These are phyloP conservation scores for Amylocarpus encephaloides DNA, from an alignment of 2,329 filamentous ascomycete species.

Conservation along the genomic window DNA sequence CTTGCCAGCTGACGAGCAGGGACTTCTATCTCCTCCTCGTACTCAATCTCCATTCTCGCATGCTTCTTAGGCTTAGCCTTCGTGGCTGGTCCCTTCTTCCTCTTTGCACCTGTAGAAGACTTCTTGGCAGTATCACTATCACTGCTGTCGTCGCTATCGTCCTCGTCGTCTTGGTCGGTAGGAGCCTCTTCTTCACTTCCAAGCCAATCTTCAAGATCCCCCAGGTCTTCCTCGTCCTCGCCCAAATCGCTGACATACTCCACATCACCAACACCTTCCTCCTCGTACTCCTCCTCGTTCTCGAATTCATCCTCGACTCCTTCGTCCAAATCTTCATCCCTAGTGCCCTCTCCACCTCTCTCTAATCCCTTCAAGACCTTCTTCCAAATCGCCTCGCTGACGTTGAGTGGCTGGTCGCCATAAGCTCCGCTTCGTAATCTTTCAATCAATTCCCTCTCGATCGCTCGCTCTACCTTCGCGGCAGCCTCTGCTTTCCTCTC, in stretches of 20 bases:
- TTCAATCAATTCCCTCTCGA: slow-evolving; percentile 92
- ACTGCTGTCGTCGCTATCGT: slow-evolving; percentile 47
- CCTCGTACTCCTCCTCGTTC: slow-evolving; percentile 35
- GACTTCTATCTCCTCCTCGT: slow-evolving; percentile 61
- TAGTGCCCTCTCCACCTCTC: slow-evolving; percentile 71
- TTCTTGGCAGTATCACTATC: slow-evolving; percentile 51
- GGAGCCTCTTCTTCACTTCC: slow-evolving; percentile 54
- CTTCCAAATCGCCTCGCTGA: slow-evolving; percentile 94
- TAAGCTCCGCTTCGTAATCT: slow-evolving; percentile 87
- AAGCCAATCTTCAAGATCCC: slow-evolving; percentile 87
- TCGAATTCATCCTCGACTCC: slow-evolving; percentile 61
- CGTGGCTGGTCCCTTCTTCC: slow-evolving; percentile 26
- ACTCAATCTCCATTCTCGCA: slow-evolving; percentile 61
- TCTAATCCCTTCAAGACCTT: slow-evolving; percentile 90
- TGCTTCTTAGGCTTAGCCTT: slow-evolving; percentile 38
- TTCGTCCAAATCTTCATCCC: slow-evolving; percentile 84
- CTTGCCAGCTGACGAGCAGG: slow-evolving; percentile 26
- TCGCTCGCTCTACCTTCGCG: slow-evolving; percentile 91
- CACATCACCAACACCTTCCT: slow-evolving; percentile 64
- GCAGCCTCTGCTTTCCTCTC: slow-evolving; percentile 73
- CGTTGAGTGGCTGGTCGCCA: slow-evolving; percentile 89
- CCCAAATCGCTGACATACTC: slow-evolving; percentile 93
- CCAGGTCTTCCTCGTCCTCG: slow-evolving; percentile 72
- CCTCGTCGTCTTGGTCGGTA: slow-evolving; percentile 44
- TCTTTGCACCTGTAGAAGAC: slow-evolving; percentile 48